Evolutionary conservation across 345 rosid species (phyloP), one percentile per base, ranked within the genome.

Genomic region (Capsella bursapastoris): DNA sequence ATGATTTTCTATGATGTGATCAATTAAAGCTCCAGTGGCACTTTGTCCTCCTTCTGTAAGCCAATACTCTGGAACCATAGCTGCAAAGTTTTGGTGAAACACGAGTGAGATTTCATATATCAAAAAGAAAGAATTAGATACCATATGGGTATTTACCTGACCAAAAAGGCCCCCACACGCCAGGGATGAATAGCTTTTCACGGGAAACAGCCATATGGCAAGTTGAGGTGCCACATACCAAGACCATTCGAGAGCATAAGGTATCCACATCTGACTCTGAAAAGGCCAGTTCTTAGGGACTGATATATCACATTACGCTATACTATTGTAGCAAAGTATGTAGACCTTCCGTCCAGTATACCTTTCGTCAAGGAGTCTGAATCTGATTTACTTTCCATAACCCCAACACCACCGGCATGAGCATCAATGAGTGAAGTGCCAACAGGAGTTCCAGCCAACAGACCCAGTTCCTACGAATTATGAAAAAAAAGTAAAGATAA

Each of bases 151-250:
- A 50, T 6, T 57, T 86, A 94, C 98, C 98, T 88, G 97, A 94
- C 98, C 98, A 94, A 80, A 75, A 94, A 58, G 97, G 98, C 16
- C 98, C 98, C 98, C 98, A 94, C 11, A 94, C 97, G 14, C 98
- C 97, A 64, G 97, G 98, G 71, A 94, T 90, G 65, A 94, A 90
- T 67, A 94, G 84, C 84, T 90, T 94, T 81, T 83, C 85, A 66
- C 72, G 79, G 59, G 97, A 86, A 38, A 94, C 87, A 78, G 92
- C 97, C 98, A 94, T 94, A 79, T 94, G 97, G 78, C 97, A 94
- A 45, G 97, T 94, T 64, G 98, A 94, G 75, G 98, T 94, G 37
- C 98, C 97, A 64, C 98, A 94, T 32, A 90, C 95, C 72, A 94
- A 83, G 63, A 88, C 97, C 97, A 94, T 85, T 2, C 96, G 90